These are phyloP conservation scores for Aureobasidium leucospermi DNA, from an alignment of 2,329 filamentous ascomycete species.

Conservation along the genomic window DNA sequence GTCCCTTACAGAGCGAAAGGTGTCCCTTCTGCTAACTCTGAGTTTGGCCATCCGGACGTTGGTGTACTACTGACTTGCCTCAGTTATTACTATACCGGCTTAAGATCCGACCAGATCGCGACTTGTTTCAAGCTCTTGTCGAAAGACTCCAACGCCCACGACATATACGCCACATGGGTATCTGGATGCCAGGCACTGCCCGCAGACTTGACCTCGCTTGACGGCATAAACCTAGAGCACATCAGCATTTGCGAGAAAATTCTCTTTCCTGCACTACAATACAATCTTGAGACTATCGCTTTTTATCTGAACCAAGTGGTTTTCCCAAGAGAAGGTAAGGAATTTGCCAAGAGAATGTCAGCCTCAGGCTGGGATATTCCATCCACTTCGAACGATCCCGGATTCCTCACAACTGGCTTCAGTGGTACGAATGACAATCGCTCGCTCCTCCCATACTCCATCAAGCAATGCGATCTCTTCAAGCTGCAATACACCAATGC, in stretches of 20 bases:
- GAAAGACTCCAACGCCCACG: constrained; percentile 20
- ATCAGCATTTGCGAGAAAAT: constrained; percentile 15
- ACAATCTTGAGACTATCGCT: constrained; percentile 50
- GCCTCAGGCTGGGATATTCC: constrained; percentile 64
- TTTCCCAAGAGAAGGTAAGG: constrained; percentile 57
- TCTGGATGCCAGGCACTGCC: constrained; percentile 15
- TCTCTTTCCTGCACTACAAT: constrained; percentile 37
- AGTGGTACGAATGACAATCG: constrained; percentile 64
- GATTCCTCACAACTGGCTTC: constrained; percentile 54
- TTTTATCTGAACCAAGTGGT: constrained; percentile 62
- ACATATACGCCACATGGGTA: constrained; percentile 23
- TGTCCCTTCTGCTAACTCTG: constrained; percentile 52
- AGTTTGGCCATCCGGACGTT: constrained; percentile 63
- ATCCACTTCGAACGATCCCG: constrained; percentile 37
- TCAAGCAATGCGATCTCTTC: constrained; percentile 54
- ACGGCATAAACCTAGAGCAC: constrained; percentile 24
- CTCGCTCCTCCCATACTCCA: constrained; percentile 52
- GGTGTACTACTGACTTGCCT: constrained; percentile 59
- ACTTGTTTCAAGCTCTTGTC: constrained; percentile 20
- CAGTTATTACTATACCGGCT: constrained; percentile 58
- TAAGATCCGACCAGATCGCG: constrained; percentile 42
- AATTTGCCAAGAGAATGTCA: constrained; percentile 57
- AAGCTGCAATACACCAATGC: constrained; percentile 59
- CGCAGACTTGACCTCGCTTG: constrained; percentile 17
- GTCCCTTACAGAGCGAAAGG: constrained; percentile 64